Conservation (phyloP, 2,329 filamentous ascomycete species). For the Tolypocladium endophyticum region DNA sequence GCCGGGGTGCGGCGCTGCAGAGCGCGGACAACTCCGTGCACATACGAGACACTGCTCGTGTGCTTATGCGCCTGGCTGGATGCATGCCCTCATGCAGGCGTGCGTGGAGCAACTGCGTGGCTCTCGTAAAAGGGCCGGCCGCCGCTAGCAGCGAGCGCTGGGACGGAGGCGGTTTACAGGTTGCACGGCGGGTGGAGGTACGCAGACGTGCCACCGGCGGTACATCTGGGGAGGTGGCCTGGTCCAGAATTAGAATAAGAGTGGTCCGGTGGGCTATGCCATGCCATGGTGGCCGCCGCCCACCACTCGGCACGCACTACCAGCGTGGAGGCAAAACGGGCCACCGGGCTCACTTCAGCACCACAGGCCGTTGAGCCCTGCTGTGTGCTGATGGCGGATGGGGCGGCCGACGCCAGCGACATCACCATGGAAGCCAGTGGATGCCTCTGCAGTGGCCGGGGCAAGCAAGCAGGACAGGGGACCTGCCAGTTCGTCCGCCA, state of each 20-base stretch:
- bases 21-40: background rate
- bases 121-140: background rate
- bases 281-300: conserved; percentile 9
- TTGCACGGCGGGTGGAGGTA: background rate
- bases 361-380: background rate
- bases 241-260: conserved; percentile 24
- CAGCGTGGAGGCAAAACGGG: background rate
- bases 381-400: background rate
- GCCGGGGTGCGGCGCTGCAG: background rate
- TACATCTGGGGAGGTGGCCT: conserved; percentile 13
- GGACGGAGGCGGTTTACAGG: background rate
- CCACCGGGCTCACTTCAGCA: background rate
- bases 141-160: background rate
- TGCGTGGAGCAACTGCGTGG: background rate
- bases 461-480: no score
- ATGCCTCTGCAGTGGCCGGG: background rate
- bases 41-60: background rate
- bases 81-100: background rate
- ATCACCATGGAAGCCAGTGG: background rate
- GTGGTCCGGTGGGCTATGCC: conserved; percentile 20
- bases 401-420: background rate
- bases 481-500: background rate
- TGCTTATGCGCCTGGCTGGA: background rate
- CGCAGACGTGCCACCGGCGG: conserved; percentile 9
- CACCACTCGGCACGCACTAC: background rate